These are phyloP conservation scores for Solanum chaucha DNA, from an alignment of 257 asterid genomes.

Conservation along the genomic window DNA sequence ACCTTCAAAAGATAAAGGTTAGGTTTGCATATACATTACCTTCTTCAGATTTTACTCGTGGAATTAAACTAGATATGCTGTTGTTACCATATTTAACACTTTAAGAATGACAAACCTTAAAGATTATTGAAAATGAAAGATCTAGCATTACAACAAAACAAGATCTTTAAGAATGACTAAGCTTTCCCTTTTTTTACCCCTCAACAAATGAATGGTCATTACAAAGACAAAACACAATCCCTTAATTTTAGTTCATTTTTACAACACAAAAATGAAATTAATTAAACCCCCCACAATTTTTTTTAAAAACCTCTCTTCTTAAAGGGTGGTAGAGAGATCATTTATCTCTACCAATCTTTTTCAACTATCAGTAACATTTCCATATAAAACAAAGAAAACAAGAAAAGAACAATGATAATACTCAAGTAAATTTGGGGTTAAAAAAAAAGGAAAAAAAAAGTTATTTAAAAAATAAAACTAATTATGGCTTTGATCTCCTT, in stretches of 20 bases:
- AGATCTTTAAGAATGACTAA: background rate
- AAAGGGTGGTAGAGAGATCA: background rate
- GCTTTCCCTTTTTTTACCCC: background rate
- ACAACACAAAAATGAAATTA: background rate
- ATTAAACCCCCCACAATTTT: background rate
- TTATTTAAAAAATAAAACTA: rapidly evolving
- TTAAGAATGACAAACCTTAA: background rate
- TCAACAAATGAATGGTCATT: background rate
- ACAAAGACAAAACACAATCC: background rate
- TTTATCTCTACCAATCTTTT: background rate
- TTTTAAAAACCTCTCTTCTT: background rate
- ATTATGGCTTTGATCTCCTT: background rate
- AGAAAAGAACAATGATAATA: background rate
- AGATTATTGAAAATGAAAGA: background rate
- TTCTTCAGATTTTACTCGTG: background rate
- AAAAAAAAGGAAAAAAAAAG: background rate
- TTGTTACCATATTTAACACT: background rate
- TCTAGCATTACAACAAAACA: background rate
- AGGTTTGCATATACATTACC: background rate
- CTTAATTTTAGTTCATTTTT: background rate
- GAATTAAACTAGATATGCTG: rapidly evolving
- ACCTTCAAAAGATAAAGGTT: background rate
- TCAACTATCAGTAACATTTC: background rate
- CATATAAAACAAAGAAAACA: background rate
- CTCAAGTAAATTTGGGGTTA: background rate